Evolutionary conservation across 23 red algal genomes (phyloP).

Genomic region (Gracilaria domingensis): DNA sequence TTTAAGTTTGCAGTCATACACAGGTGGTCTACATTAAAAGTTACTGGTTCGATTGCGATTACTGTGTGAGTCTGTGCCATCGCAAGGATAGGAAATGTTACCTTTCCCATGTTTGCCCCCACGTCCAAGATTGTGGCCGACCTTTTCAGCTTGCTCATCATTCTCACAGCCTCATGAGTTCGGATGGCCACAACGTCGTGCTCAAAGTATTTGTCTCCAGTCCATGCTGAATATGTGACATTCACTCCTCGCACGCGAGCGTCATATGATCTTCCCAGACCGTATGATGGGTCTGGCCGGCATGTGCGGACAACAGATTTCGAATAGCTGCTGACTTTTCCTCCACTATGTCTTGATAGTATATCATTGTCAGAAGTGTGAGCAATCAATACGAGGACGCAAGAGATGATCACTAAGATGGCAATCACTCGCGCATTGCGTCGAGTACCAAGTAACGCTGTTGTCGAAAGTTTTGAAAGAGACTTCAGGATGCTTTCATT

Average conservation of each 20-base stretch:
- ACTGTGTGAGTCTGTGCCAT: conserved; percentile 57
- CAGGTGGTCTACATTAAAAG: conserved; percentile 36
- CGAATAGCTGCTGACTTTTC: not conserved
- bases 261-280: conserved; percentile 31
- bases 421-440: conserved; percentile 1
- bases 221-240: conserved; percentile 53
- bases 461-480: conserved; percentile 1
- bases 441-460: not conserved
- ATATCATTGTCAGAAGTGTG: not conserved
- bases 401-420: not conserved
- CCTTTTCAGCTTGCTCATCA: conserved; percentile 58
- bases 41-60: conserved; percentile 56
- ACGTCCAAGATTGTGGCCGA: conserved; percentile 52
- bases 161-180: conserved; percentile 54
- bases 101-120: conserved; percentile 64
- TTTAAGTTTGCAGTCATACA: conserved; percentile 69
- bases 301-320: not conserved
- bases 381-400: not conserved
- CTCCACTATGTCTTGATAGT: not conserved
- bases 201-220: conserved; percentile 12
- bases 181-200: conserved; percentile 16
- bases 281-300: not conserved
- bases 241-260: conserved; percentile 42
- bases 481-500: not conserved
- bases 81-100: conserved; percentile 45